These are phyloP conservation scores for Lachnellula arida DNA, from an alignment of 2,329 filamentous ascomycete genomes.

Conservation along the genomic window DNA sequence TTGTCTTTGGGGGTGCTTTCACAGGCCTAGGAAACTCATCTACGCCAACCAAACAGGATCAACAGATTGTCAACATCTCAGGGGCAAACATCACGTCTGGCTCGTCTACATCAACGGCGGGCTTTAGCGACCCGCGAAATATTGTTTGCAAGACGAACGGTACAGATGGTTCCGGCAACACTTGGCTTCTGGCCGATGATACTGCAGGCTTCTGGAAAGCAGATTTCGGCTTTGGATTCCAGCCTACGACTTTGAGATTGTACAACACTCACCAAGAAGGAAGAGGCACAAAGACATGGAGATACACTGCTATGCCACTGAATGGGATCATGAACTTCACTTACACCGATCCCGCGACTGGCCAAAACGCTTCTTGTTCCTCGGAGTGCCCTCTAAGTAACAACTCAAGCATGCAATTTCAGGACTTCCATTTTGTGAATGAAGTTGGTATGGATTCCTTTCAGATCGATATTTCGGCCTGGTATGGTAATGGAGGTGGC, in stretches of 20 bases:
- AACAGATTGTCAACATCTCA: constrained; percentile 78
- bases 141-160: constrained; percentile 75
- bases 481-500: constrained; percentile 82
- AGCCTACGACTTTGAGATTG: constrained; percentile 79
- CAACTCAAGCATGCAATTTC: constrained; percentile 60
- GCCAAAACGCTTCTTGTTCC: constrained; percentile 68
- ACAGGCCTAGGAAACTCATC: constrained; percentile 81
- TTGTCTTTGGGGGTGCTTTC: constrained; percentile 89
- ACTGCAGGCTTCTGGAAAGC: constrained; percentile 79
- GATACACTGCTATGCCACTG: constrained; percentile 79
- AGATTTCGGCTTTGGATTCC: constrained; percentile 75
- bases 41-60: constrained; percentile 59
- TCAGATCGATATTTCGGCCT: constrained; percentile 77
- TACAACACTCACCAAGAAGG: constrained; percentile 84
- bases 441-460: constrained; percentile 82
- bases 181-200: constrained; percentile 76
- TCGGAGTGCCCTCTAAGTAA: constrained; percentile 78
- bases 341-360: constrained; percentile 71
- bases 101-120: constrained; percentile 55
- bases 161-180: constrained; percentile 64
- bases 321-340: constrained; percentile 96
- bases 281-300: constrained; percentile 82
- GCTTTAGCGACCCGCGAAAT: constrained; percentile 71
- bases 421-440: constrained; percentile 92
- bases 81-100: constrained; percentile 69